phyloP scores from a whole-genome alignment of 345 rosid species.

The Pelargonium nanum region DNA sequence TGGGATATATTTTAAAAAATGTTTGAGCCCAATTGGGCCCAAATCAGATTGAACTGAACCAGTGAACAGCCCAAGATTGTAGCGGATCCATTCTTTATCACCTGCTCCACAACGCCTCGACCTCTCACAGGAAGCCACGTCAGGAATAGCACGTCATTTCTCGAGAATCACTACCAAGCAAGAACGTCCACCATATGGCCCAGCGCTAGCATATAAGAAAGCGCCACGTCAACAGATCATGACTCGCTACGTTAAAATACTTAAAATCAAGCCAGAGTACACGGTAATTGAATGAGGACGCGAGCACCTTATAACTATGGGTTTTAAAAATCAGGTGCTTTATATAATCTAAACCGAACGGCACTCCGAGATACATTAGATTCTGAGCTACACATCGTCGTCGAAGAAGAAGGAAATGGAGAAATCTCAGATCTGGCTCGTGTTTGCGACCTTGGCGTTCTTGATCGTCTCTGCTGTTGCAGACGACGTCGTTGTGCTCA shows the following conservation, averaged over 20 bases:
- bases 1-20: no score
- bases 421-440: slow-evolving; percentile 66
- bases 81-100: background rate
- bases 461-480: slow-evolving; percentile 46
- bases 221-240: background rate
- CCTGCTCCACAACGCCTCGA: background rate
- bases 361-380: background rate
- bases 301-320: no score
- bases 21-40: no score
- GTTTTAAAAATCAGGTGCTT: no score
- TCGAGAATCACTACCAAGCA: background rate
- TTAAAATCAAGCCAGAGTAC: no score
- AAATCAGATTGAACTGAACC: background rate
- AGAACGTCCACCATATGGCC: background rate
- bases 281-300: no score
- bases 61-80: background rate
- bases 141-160: slow-evolving; percentile 1
- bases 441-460: slow-evolving; percentile 33
- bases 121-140: slow-evolving; percentile 13
- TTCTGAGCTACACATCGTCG: background rate
- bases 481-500: slow-evolving; percentile 73
- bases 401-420: slow-evolving; percentile 24
- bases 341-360: background rate
- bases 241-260: no score
- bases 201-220: background rate